phyloP scores from a whole-genome alignment of 768 basidiomycete species.

The Pisolithus microcarpus region DNA sequence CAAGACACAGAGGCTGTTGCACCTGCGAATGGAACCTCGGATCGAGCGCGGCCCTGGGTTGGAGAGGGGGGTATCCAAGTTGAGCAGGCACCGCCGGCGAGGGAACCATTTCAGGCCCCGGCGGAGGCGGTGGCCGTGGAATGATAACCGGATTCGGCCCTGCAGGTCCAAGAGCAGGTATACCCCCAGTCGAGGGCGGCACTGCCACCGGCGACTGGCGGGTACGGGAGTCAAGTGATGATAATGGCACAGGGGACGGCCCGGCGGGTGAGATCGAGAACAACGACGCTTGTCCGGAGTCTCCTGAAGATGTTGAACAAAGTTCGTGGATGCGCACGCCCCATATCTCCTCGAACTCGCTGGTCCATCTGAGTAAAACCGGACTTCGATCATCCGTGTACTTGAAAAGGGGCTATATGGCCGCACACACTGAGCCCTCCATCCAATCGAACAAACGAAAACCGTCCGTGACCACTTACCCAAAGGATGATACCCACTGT shows the following conservation, averaged over 20 bases:
- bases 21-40: slow-evolving; percentile 23
- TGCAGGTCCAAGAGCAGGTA: not conserved
- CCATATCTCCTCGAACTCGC: slow-evolving; percentile 60
- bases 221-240: slow-evolving; percentile 7
- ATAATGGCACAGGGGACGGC: slow-evolving; percentile 27
- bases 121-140: slow-evolving; percentile 7
- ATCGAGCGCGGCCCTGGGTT: slow-evolving; percentile 33
- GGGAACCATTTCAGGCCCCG: slow-evolving; percentile 13
- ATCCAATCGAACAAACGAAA: slow-evolving; percentile 25
- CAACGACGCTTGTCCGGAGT: slow-evolving; percentile 11
- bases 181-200: not conserved
- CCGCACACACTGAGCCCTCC: slow-evolving; percentile 9
- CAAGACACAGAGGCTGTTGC: not conserved
- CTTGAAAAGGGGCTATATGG: slow-evolving; percentile 54
- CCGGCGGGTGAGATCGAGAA: slow-evolving; percentile 12
- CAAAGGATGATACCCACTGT: slow-evolving; percentile 57
- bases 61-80: slow-evolving; percentile 22
- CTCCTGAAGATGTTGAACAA: slow-evolving; percentile 21
- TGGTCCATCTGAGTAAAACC: slow-evolving; percentile 49
- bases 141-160: slow-evolving; percentile 15
- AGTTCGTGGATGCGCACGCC: slow-evolving; percentile 52
- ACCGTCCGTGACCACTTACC: slow-evolving; percentile 35
- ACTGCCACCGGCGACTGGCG: slow-evolving; percentile 2
- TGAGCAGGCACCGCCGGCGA: slow-evolving; percentile 15
- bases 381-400: slow-evolving; percentile 53